These are phyloP conservation scores for Trametes polyzona DNA, from an alignment of 1,284 basidiomycete genomes.

Conservation along the genomic window DNA sequence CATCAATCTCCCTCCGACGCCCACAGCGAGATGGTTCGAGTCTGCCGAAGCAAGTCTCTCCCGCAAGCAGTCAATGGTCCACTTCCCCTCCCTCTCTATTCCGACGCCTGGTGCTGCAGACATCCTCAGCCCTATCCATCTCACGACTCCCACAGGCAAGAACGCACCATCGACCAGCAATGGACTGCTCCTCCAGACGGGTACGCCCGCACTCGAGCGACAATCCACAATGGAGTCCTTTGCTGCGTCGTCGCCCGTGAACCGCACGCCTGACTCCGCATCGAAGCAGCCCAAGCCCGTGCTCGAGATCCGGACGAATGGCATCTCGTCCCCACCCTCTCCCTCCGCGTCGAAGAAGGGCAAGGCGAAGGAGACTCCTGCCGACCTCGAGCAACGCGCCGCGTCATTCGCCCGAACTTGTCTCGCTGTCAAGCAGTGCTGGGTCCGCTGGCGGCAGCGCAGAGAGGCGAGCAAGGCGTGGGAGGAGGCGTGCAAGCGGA, in stretches of 20 bases:
- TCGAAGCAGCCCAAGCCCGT: conserved; percentile 17
- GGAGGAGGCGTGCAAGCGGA: conserved; percentile 60
- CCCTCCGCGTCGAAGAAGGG: conserved; percentile 25
- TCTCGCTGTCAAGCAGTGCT: conserved; percentile 38
- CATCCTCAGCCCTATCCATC: conserved; percentile 39
- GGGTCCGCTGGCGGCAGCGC: conserved; percentile 47
- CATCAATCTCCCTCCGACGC: conserved; percentile 35
- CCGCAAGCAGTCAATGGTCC: conserved; percentile 34
- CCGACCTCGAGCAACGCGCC: conserved; percentile 23
- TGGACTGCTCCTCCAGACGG: conserved; percentile 19
- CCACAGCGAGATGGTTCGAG: conserved; percentile 37
- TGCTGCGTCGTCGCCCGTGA: background rate
- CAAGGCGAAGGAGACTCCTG: conserved; percentile 34
- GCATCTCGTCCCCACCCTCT: conserved; percentile 10
- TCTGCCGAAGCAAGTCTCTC: conserved; percentile 24
- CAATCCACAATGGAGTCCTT: conserved; percentile 1
- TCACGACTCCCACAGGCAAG: conserved; percentile 26
- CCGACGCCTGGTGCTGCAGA: conserved; percentile 25
- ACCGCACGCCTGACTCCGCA: background rate
- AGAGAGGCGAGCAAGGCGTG: conserved; percentile 51
- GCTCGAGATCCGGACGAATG: conserved; percentile 23
- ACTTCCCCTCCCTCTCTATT: conserved; percentile 34
- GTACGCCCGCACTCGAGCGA: conserved; percentile 5
- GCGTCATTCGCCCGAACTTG: conserved; percentile 21
- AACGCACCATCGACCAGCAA: conserved; percentile 3